Evolutionary conservation across 352 stramenopile genomes (phyloP).

Genomic region (Phytophthora fragariaefolia): DNA sequence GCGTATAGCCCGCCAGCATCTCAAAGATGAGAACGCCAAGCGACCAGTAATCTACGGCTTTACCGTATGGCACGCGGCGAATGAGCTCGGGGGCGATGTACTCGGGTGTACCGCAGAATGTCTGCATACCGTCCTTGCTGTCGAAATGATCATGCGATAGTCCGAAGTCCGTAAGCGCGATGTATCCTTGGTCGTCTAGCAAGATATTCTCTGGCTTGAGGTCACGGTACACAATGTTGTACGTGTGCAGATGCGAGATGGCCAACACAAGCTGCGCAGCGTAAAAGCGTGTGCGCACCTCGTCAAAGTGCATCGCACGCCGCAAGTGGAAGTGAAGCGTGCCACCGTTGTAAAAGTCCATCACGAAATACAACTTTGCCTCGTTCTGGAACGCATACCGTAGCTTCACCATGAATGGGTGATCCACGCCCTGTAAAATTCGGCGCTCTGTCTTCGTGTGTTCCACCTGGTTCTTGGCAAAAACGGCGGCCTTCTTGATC

Average conservation of each 20-base stretch:
- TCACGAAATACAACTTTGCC: slow-evolving; percentile 89
- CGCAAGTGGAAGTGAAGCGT: slow-evolving; percentile 86
- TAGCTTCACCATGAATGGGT: slow-evolving; percentile 88
- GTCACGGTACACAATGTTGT: slow-evolving; percentile 88
- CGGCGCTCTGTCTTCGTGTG: slow-evolving; percentile 92
- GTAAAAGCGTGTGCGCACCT: slow-evolving; percentile 77
- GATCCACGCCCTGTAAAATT: slow-evolving; percentile 86
- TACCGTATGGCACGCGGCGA: slow-evolving; percentile 72
- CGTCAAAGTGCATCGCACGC: slow-evolving; percentile 72
- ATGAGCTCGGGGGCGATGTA: slow-evolving; percentile 88
- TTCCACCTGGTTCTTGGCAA: slow-evolving; percentile 90
- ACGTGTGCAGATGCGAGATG: slow-evolving; percentile 84
- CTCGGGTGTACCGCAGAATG: slow-evolving; percentile 86
- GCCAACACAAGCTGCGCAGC: slow-evolving; percentile 83
- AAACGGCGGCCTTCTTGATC: slow-evolving; percentile 90
- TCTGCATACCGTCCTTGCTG: slow-evolving; percentile 80
- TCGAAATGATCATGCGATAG: slow-evolving; percentile 82
- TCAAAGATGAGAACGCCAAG: slow-evolving; percentile 87
- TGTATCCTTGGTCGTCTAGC: slow-evolving; percentile 83
- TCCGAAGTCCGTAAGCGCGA: slow-evolving; percentile 91
- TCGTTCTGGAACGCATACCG: slow-evolving; percentile 89
- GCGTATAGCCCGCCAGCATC: slow-evolving; percentile 82
- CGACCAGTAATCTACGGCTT: slow-evolving; percentile 90
- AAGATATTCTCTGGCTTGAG: slow-evolving; percentile 90
- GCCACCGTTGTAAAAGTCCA: slow-evolving; percentile 91